Conservation (phyloP, 2,329 filamentous ascomycete species). For the Fusarium bactridioides region DNA sequence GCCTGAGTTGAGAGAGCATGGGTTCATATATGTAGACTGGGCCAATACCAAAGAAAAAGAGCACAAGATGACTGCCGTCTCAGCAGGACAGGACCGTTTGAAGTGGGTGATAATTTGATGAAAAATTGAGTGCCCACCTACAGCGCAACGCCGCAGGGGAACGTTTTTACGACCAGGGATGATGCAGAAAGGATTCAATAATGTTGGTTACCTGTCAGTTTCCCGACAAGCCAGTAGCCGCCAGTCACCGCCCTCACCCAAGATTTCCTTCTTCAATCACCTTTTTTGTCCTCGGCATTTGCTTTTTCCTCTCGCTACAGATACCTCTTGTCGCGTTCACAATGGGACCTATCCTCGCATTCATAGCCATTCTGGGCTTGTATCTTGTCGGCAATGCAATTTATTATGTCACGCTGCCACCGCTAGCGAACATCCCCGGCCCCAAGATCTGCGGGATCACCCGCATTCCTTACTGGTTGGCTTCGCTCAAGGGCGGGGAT, state of each 20-base stretch:
- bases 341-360: neutral
- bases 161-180: neutral
- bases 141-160: neutral
- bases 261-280: neutral
- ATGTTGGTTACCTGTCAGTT: neutral
- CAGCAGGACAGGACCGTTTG: accelerated
- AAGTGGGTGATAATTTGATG: neutral
- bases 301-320: neutral
- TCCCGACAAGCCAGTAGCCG: neutral
- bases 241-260: neutral
- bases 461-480: conserved; percentile 12
- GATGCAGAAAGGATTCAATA: neutral
- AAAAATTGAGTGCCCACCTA: neutral
- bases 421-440: conserved; percentile 11
- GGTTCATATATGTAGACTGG: neutral
- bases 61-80: accelerated
- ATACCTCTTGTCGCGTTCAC: neutral
- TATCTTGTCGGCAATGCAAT: neutral
- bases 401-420: conserved; percentile 11
- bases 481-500: neutral
- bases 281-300: neutral
- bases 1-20: accelerated
- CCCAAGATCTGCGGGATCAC: conserved; percentile 13
- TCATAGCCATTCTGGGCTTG: neutral
- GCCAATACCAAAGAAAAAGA: accelerated